These are phyloP conservation scores for Dichomitus squalens DNA, from an alignment of 1,284 basidiomycete species.

Conservation along the genomic window DNA sequence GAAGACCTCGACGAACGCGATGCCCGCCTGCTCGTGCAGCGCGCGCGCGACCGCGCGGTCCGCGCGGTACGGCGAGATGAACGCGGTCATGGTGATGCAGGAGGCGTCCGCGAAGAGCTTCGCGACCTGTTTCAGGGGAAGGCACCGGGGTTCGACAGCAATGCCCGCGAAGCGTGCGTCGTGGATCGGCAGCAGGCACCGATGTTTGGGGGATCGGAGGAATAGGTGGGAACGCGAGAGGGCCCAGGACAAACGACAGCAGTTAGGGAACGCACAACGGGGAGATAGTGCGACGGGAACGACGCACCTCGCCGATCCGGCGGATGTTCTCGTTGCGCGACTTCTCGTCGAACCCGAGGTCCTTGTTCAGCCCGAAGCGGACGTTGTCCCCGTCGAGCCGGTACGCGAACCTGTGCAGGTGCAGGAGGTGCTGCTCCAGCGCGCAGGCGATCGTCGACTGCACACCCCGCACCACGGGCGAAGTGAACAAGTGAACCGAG, in stretches of 20 bases:
- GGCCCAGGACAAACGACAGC: not conserved
- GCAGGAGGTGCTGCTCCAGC: conserved; percentile 94
- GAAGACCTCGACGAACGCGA: conserved; percentile 94
- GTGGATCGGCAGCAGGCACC: too few species aligned
- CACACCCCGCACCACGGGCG: too few species aligned
- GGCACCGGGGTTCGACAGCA: not conserved
- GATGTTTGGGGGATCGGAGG: not conserved
- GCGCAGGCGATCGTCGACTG: conserved; percentile 98
- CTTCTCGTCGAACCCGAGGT: conserved; percentile 95
- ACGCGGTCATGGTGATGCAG: conserved; percentile 90
- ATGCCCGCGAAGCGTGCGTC: not conserved
- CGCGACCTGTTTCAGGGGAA: conserved; percentile 67
- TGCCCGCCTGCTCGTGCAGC: conserved; percentile 72
- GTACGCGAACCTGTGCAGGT: conserved; percentile 85
- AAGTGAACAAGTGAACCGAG: too few species aligned
- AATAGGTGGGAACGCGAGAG: not conserved
- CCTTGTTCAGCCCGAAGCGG: conserved; percentile 96
- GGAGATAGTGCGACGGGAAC: not conserved
- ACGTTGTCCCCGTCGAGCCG: conserved; percentile 98
- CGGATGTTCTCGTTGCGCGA: conserved; percentile 98
- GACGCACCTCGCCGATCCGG: conserved; percentile 88
- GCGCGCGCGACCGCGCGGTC: conserved; percentile 87
- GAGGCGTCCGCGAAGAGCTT: conserved; percentile 92
- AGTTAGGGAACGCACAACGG: not conserved
- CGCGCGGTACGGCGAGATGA: conserved; percentile 96